Evolutionary conservation across 2,329 filamentous ascomycete genomes (phyloP).

Genomic region (Pestalotiopsis sp.): DNA sequence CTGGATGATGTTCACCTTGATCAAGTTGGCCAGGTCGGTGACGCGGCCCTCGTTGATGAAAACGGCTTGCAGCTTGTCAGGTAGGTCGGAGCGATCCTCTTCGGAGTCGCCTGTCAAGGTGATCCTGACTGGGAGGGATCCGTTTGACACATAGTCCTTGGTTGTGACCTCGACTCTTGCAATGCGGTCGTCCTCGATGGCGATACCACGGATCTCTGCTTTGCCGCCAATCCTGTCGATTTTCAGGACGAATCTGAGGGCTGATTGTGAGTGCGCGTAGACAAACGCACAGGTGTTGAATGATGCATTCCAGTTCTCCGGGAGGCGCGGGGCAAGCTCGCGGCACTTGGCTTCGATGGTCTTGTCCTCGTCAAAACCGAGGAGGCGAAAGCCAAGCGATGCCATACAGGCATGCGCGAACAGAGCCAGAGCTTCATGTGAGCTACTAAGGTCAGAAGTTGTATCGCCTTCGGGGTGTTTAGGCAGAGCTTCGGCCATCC

Average conservation of each 20-base stretch:
- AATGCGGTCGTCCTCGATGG: slow-evolving; percentile 78
- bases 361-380: slow-evolving; percentile 84
- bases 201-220: slow-evolving; percentile 79
- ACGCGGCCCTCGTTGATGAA: slow-evolving; percentile 76
- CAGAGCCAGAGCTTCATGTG: slow-evolving; percentile 81
- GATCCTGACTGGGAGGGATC: slow-evolving; percentile 57
- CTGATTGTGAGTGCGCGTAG: slow-evolving; percentile 83
- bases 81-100: slow-evolving; percentile 51
- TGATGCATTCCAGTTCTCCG: slow-evolving; percentile 76
- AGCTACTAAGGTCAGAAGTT: slow-evolving; percentile 64
- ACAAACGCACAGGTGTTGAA: slow-evolving; percentile 75
- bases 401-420: slow-evolving; percentile 82
- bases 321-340: slow-evolving; percentile 62
- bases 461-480: slow-evolving; percentile 52
- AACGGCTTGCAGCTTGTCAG: slow-evolving; percentile 52
- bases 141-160: slow-evolving; percentile 71
- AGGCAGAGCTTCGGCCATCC: slow-evolving; percentile 61
- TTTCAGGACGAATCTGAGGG: slow-evolving; percentile 81
- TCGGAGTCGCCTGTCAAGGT: slow-evolving; percentile 43
- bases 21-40: slow-evolving; percentile 64
- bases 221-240: slow-evolving; percentile 80
- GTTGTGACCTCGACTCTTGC: slow-evolving; percentile 72
- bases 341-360: slow-evolving; percentile 62
- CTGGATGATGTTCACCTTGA: slow-evolving; percentile 81
- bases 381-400: slow-evolving; percentile 75